These are phyloP conservation scores for Moniliophthora roreri DNA, from an alignment of 1,284 basidiomycete genomes.

Conservation along the genomic window DNA sequence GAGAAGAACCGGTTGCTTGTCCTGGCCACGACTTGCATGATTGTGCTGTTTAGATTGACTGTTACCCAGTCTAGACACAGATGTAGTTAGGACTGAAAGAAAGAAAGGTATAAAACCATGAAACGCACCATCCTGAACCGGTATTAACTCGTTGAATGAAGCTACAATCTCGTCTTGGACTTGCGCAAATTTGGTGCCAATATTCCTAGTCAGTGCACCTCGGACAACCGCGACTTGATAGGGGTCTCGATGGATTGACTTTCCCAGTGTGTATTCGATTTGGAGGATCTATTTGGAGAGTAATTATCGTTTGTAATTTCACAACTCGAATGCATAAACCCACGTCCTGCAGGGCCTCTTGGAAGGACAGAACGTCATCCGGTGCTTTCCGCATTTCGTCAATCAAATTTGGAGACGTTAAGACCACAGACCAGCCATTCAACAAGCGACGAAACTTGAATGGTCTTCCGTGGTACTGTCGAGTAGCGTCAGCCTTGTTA, in stretches of 20 bases:
- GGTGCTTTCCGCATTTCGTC: constrained; percentile 33
- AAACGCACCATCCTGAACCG: constrained; percentile 2
- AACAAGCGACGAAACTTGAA: constrained; percentile 28
- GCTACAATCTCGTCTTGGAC: constrained; percentile 31
- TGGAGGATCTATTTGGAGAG: constrained; percentile 19
- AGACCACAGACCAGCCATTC: constrained; percentile 26
- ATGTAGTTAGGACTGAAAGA: background rate
- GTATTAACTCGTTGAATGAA: constrained; percentile 28
- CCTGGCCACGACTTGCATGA: constrained; percentile 39
- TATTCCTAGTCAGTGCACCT: constrained; percentile 28
- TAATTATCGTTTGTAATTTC: background rate
- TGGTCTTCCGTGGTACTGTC: constrained; percentile 17
- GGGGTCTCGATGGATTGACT: constrained; percentile 20
- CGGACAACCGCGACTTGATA: constrained; percentile 27
- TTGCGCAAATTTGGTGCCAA: constrained; percentile 23
- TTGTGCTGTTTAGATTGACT: constrained; percentile 33
- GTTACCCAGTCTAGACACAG: constrained; percentile 32
- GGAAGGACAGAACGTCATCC: constrained; percentile 27
- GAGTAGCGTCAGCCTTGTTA: background rate
- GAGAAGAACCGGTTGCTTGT: constrained; percentile 37
- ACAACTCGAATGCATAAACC: background rate
- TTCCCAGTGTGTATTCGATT: constrained; percentile 27
- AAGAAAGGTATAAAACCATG: too few species aligned
- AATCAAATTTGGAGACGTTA: constrained; percentile 22
- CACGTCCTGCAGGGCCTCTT: constrained; percentile 24